Base-by-base conservation (phyloP, 2,329 filamentous ascomycete genomes). In the Neocatenulostroma microsporum region DNA sequence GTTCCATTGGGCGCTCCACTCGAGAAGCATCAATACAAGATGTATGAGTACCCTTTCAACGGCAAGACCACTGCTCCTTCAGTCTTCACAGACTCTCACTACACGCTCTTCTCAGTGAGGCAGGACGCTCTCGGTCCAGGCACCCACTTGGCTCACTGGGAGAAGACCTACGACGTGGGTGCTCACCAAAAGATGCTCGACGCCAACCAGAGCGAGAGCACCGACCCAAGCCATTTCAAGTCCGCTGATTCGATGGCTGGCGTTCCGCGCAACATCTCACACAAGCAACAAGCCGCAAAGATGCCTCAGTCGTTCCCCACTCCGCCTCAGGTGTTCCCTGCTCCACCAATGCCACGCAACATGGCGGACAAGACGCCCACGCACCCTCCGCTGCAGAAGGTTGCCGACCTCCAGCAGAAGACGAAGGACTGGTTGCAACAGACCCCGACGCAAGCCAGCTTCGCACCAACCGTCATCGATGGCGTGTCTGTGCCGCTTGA, bases 211-310 rank as follows among this genome's bases (percentile, higher is more conserved):
- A 8, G n/a, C 9, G 23, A 24, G 8, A 8, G 23, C 8, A 24
- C n/a, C 23, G 23, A 35, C 32, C 32, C 32, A 4, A 28, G 32
- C 23, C 21, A 27, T 13, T 35, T 35, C 18, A 20, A 19, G 13
- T 13, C 12, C 11, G 21, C 21, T 13, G 32, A 35, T 13, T 35
- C 33, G 5, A 27, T 27, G 23, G 33, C 25, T 11, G 33, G 33
- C 21, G 19, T 14, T 19, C n/a, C 10, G 33, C 23, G n/a, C n/a
- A n/a, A n/a, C 18, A 17, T 10, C 20, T 21, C 31, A 4, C 10
- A 6, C 21, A 11, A 13, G 20, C 18, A 9, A 13, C n/a, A 34
- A 8, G 23, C n/a, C 21, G 12, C 11, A 34, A 21, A 19, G 21
- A 31, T 12, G 3, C 11, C 23, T 14, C 17, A 11, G 31, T 23